Percentiles rank a stretch among this genome's conserved stretches.
Conservation (phyloP, 2,329 filamentous ascomycete genomes). For the Cercospora berteroae region DNA sequence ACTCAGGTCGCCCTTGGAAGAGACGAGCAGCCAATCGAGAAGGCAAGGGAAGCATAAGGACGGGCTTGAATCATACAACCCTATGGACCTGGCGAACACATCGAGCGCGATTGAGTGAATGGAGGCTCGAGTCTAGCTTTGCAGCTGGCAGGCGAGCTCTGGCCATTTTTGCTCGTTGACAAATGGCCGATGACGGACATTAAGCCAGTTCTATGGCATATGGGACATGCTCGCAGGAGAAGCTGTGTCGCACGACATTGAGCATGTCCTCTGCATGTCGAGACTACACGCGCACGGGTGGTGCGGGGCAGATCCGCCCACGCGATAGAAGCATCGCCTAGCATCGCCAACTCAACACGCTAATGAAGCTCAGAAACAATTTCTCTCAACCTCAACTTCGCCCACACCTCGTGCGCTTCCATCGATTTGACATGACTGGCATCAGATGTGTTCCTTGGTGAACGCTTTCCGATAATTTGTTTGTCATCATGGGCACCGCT, state of each 20-base stretch:
- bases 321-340: neutral
- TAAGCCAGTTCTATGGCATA: neutral
- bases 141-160: neutral
- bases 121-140: neutral
- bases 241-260: neutral
- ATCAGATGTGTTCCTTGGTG: neutral
- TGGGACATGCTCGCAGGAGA: neutral
- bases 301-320: neutral
- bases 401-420: neutral
- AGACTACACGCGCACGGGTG: neutral
- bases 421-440: neutral
- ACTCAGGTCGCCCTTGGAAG: neutral
- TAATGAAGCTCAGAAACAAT: neutral
- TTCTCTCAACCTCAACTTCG: neutral
- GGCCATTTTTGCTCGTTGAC: neutral
- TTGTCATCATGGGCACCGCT: neutral
- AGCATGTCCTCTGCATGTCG: neutral
- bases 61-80: neutral
- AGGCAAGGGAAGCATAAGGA: neutral
- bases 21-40: neutral
- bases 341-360: conserved; percentile 2
- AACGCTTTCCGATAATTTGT: no score
- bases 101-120: neutral
- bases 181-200: neutral
- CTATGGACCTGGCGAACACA: neutral